These are phyloP conservation scores for Mycena galericulata DNA, from an alignment of 768 basidiomycete genomes.

Conservation along the genomic window DNA sequence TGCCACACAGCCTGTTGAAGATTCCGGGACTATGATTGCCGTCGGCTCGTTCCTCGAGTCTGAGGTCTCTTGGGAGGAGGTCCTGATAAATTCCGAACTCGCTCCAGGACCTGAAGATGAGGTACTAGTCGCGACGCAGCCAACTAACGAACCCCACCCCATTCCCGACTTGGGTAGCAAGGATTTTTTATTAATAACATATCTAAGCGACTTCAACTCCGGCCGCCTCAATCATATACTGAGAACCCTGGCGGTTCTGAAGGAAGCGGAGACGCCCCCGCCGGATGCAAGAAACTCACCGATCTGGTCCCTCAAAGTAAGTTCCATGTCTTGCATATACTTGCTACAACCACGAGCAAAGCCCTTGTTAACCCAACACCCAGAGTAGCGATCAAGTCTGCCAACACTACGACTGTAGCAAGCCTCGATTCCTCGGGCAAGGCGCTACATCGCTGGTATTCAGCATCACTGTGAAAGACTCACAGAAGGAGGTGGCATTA, in stretches of 20 bases:
- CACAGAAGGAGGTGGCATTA: background rate
- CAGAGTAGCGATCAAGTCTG: conserved; percentile 8
- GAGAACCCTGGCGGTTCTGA: background rate
- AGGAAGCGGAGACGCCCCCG: background rate
- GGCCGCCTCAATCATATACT: background rate
- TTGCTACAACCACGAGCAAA: no score
- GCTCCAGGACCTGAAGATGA: background rate
- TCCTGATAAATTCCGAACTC: background rate
- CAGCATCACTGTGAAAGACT: background rate
- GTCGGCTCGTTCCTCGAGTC: background rate
- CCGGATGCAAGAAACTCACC: background rate
- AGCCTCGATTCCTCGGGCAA: background rate
- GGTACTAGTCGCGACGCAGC: background rate
- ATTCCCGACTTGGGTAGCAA: background rate
- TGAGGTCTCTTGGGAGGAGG: background rate
- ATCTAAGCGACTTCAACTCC: background rate
- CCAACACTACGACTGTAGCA: background rate
- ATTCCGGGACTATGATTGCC: background rate
- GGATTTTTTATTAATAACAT: background rate
- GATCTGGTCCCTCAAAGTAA: background rate
- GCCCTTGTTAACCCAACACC: background rate
- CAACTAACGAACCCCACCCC: background rate
- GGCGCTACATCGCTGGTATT: background rate
- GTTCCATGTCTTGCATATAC: background rate
- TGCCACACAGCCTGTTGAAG: conserved; percentile 5